These are phyloP conservation scores for Ophiostoma sp. DNA, from an alignment of 2,329 filamentous ascomycete genomes.

Conservation along the genomic window DNA sequence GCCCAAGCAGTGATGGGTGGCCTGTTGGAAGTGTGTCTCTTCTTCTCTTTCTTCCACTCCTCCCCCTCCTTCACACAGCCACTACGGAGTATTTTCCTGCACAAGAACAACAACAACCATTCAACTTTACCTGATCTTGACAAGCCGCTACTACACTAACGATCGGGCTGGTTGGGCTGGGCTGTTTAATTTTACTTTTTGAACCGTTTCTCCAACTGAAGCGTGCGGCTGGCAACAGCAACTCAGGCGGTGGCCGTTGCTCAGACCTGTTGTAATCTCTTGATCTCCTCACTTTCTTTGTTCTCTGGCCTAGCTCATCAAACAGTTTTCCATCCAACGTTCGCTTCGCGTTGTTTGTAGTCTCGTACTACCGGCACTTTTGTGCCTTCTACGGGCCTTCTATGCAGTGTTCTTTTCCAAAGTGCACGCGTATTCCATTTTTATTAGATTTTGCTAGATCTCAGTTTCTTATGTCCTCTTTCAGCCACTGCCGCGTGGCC, in stretches of 20 bases:
- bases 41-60: background rate
- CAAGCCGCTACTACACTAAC: background rate
- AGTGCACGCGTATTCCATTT: background rate
- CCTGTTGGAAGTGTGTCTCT: background rate
- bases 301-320: background rate
- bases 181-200: background rate
- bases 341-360: background rate
- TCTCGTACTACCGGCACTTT: background rate
- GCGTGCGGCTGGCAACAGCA: background rate
- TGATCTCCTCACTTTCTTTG: background rate
- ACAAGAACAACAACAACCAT: too few species aligned
- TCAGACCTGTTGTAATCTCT: background rate
- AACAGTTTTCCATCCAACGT: too few species aligned
- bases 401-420: background rate
- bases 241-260: background rate
- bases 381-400: background rate
- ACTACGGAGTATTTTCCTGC: conserved; percentile 8
- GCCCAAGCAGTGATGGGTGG: background rate
- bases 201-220: background rate
- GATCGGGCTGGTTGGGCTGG: background rate
- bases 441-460: background rate
- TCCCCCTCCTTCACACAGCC: background rate
- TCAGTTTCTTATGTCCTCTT: background rate
- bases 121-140: background rate
- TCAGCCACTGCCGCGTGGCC: background rate